Base-by-base conservation (phyloP, 1,284 basidiomycete species). In the Termitomyces sp. region DNA sequence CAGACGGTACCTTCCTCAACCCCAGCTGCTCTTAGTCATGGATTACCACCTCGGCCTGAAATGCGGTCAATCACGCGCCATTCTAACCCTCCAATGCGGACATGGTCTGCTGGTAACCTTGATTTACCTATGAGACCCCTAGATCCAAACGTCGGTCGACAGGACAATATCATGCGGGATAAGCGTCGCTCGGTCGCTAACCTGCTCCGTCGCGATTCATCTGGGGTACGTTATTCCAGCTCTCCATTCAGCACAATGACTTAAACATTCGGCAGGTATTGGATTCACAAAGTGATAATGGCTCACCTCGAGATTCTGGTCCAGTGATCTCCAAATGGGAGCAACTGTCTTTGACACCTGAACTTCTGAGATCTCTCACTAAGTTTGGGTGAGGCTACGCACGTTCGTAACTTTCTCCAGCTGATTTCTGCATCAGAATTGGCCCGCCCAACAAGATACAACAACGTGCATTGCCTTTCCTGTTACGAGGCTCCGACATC, bases 371-470 rank as follows among this genome's bases (percentile, higher is more conserved):
- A 50, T 94, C 93, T 12, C 80, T 99, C 58, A 87, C 82, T 60
- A 95, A 95, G 70, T 98, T 98, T 68, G 96, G 95, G 90, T 95
- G 67, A 69, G 86, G 73, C 19, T 28, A 24, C 7, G 4, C 24
- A 30, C 24, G 24, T 28, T 51, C 17, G n/a, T 30, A 38, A 50
- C 10, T 33, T 33, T n/a, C 31, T 10, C 39, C 26, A 12, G 9
- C 47, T 58, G 34, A 60, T 17, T 17, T n/a, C 33, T 28, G 36
- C 26, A 51, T 19, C 62, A 95, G 93, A 45, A 88, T 97, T 60
- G 96, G 96, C 0, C 96, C 96, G 4, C 96, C 96, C 5, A 98
- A 98, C 73, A 99, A 98, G 77, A 97, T 98, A 59, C 96, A 99
- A 72, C 94, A 96, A 67, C 86, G 95, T 53, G 94, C 96, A 40